phyloP scores from a whole-genome alignment of 1,284 basidiomycete genomes.

The Coniferiporia sulphurascens region DNA sequence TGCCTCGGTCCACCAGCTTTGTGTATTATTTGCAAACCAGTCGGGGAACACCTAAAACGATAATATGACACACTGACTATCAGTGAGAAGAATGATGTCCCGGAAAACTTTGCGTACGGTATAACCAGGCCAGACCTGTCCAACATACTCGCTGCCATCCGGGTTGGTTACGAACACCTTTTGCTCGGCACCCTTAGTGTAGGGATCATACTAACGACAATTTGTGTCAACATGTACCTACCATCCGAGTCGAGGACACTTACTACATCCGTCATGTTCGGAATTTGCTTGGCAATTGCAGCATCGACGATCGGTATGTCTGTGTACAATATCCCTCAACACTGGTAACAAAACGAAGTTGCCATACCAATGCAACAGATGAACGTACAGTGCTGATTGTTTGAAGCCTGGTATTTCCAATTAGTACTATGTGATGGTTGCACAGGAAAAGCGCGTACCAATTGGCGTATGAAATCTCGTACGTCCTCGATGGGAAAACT shows the following conservation, averaged over 20 bases:
- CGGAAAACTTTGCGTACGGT: slow-evolving; percentile 29
- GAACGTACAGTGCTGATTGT: slow-evolving; percentile 39
- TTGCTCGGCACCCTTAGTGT: slow-evolving; percentile 38
- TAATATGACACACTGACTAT: not conserved
- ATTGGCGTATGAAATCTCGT: slow-evolving; percentile 50
- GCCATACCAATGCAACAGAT: not conserved
- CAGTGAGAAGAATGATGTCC: not conserved
- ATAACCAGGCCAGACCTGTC: slow-evolving; percentile 59
- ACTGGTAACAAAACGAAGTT: not conserved
- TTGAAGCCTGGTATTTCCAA: slow-evolving; percentile 25
- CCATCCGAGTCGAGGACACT: slow-evolving; percentile 17
- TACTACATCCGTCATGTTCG: slow-evolving; percentile 38
- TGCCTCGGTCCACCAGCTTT: slow-evolving; percentile 54
- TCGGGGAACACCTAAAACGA: slow-evolving; percentile 50
- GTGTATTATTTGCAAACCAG: slow-evolving; percentile 60
- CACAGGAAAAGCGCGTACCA: slow-evolving; percentile 38
- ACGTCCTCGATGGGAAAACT: slow-evolving; percentile 58
- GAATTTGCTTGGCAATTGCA: slow-evolving; percentile 30
- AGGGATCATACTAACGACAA: slow-evolving; percentile 39
- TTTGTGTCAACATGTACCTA: not conserved
- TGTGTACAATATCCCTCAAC: slow-evolving; percentile 18
- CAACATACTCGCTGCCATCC: slow-evolving; percentile 60
- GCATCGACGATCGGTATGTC: slow-evolving; percentile 43
- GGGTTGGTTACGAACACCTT: slow-evolving; percentile 60
- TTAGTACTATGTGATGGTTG: not conserved